A percentile compares a stretch with the other conserved stretches of the same genome.
These are phyloP conservation scores for Bassia scoparia DNA, from an alignment of 148 eudicot genomes.

Conservation along the genomic window DNA sequence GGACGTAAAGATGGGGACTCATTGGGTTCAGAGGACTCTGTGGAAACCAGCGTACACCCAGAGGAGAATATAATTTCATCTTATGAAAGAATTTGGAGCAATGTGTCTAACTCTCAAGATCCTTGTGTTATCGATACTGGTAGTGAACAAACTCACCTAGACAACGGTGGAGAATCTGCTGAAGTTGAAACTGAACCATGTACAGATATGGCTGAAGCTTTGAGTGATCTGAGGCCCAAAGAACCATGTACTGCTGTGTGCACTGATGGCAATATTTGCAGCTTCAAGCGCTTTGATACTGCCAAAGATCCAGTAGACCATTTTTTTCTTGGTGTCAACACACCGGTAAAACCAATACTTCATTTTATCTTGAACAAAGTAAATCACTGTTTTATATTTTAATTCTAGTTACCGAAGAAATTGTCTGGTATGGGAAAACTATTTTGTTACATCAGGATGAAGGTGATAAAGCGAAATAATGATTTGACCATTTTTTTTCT, in stretches of 20 bases:
- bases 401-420: not conserved
- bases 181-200: slow-evolving; percentile 29
- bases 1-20: slow-evolving; percentile 48
- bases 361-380: not conserved
- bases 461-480: not conserved
- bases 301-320: slow-evolving; percentile 82
- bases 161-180: slow-evolving; percentile 31
- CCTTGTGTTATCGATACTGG: slow-evolving; percentile 34
- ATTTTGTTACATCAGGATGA: not conserved
- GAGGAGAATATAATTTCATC: slow-evolving; percentile 30
- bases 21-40: slow-evolving; percentile 28
- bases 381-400: not conserved
- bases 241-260: slow-evolving; percentile 17
- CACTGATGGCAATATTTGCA: slow-evolving; percentile 30
- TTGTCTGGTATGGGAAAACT: not conserved
- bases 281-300: slow-evolving; percentile 85
- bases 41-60: slow-evolving; percentile 37
- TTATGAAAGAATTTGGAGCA: slow-evolving; percentile 33
- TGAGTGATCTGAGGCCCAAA: slow-evolving; percentile 33
- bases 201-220: slow-evolving; percentile 37
- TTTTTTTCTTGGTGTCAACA: slow-evolving; percentile 54
- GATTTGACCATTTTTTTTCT: not conserved
- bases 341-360: slow-evolving; percentile 40
- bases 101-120: slow-evolving; percentile 37
- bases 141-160: slow-evolving; percentile 26